Evolutionary conservation across 2,329 filamentous ascomycete genomes (phyloP).

Genomic region (Sporothrix brunneoviolacea): DNA sequence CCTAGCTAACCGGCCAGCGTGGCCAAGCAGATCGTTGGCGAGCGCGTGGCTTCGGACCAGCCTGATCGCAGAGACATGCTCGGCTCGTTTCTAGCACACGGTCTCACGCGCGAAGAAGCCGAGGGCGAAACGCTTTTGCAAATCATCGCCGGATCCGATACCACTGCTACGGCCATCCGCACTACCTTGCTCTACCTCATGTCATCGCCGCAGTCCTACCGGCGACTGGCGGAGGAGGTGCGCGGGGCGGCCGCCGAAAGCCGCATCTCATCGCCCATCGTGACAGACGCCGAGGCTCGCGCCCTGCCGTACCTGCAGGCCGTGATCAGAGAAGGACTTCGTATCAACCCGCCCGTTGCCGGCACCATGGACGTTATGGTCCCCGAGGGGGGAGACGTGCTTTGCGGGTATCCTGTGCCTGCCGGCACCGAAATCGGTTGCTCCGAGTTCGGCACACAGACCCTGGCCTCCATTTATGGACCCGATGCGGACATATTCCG

Average conservation of each 20-base stretch:
- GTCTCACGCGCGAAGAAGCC: slow-evolving; percentile 31
- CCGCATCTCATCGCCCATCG: slow-evolving; percentile 26
- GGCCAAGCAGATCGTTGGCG: slow-evolving; percentile 20
- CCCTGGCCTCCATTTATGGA: slow-evolving; percentile 30
- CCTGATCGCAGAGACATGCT: slow-evolving; percentile 30
- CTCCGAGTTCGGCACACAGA: slow-evolving; percentile 35
- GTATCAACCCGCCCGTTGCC: slow-evolving; percentile 38
- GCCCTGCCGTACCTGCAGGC: slow-evolving; percentile 43
- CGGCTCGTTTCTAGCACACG: slow-evolving; percentile 35
- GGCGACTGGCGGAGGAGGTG: slow-evolving; percentile 28
- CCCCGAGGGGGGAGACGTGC: slow-evolving; percentile 31
- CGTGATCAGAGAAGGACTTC: slow-evolving; percentile 41
- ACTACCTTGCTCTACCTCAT: slow-evolving; percentile 23
- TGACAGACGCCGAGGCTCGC: slow-evolving; percentile 30
- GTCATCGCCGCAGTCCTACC: slow-evolving; percentile 21
- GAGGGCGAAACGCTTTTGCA: slow-evolving; percentile 39
- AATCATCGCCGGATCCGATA: slow-evolving; percentile 28
- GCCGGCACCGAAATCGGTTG: slow-evolving; percentile 40
- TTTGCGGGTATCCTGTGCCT: slow-evolving; percentile 36
- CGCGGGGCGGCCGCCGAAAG: slow-evolving; percentile 25
- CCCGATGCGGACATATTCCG: slow-evolving; percentile 34
- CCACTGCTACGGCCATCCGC: slow-evolving; percentile 25
- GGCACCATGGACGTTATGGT: slow-evolving; percentile 27
- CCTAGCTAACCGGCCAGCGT: not conserved
- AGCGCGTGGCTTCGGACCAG: slow-evolving; percentile 12